Evolutionary conservation across 129 eudicot species (phyloP), one percentile per base, ranked within the genome.

Genomic region (Logfia minima): DNA sequence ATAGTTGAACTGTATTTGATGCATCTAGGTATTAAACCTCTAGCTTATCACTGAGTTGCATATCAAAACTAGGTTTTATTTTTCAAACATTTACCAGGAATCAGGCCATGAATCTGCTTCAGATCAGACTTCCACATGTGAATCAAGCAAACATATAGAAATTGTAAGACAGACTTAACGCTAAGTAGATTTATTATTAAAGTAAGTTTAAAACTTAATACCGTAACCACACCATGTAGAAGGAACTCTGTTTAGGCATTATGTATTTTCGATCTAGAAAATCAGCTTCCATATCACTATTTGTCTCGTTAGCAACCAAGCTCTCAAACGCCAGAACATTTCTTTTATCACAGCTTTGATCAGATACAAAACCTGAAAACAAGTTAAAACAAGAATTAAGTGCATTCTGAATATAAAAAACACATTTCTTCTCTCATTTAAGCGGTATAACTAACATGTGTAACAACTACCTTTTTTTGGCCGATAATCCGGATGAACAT

Each of bases 101-200:
- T 84, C 59, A 93, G 81, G 85, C 82, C 76, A 84, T 82, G 92
- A 72, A 91, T 90, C 90, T 81, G 79, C 86, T 80, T 77, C 91
- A 93, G 81, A 86, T 93, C 96, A 75, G 97, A 90, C 98, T 93
- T 93, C 85, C 87, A 84, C 82, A 78, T 77, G 86, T 70, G 43
- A 63, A 80, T 81, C 82, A 67, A 83, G 67, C 31, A 82, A 84
- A 85, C 71, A 81, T 39, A 77, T 61, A 39, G 28, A 80, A 68
- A 77, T 80, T 26, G 83, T 92, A 79, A 83, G 84, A 65, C 43
- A n/a, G 24, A 75, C 74, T n/a, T 31, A 24, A 39, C 1, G 1
- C 26, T 24, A 24, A 24, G 26, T 67, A 80, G 22, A 64, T 4
- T 32, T 26, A 52, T 56, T 66, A 37, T 51, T 70, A 5, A 62